phyloP scores from a whole-genome alignment of 2,329 filamentous ascomycete species.

The Alternaria tenuissima region DNA sequence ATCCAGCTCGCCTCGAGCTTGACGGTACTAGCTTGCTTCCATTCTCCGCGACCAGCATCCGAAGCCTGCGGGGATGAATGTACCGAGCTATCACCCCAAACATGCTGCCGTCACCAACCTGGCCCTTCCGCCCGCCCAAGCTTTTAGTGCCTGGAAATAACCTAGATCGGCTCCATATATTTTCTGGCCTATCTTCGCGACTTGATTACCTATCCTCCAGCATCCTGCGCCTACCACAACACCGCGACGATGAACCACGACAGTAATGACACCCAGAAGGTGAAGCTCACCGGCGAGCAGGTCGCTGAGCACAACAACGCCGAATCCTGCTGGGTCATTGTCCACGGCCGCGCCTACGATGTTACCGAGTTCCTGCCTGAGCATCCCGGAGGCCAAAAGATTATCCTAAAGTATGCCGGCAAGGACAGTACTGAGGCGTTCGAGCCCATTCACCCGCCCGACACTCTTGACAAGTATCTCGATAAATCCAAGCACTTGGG shows the following conservation, averaged over 20 bases:
- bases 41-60: conserved; percentile 21
- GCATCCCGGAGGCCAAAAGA: conserved; percentile 75
- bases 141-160: conserved; percentile 35
- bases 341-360: conserved; percentile 73
- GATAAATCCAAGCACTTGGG: conserved; percentile 53
- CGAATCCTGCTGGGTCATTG: conserved; percentile 79
- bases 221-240: conserved; percentile 8
- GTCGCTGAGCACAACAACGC: conserved; percentile 78
- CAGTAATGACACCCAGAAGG: conserved; percentile 52
- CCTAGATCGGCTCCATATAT: conserved; percentile 15
- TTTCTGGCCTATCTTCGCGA: conserved; percentile 13
- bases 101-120: conserved; percentile 44
- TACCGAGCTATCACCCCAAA: conserved; percentile 37
- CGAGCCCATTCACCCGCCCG: conserved; percentile 61
- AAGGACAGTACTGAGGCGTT: conserved; percentile 58
- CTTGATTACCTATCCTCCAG: conserved; percentile 8
- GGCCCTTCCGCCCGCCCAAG: conserved; percentile 30
- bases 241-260: conserved; percentile 54
- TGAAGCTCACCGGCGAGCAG: conserved; percentile 56
- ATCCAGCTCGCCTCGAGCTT: neutral
- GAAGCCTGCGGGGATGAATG: conserved; percentile 37
- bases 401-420: conserved; percentile 85
- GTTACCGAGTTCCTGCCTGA: conserved; percentile 71
- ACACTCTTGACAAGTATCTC: conserved; percentile 56
- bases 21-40: neutral